Evolutionary conservation across 371 early-diverging fungal genomes (phyloP).

Genomic region (Haplosporangium sp.): DNA sequence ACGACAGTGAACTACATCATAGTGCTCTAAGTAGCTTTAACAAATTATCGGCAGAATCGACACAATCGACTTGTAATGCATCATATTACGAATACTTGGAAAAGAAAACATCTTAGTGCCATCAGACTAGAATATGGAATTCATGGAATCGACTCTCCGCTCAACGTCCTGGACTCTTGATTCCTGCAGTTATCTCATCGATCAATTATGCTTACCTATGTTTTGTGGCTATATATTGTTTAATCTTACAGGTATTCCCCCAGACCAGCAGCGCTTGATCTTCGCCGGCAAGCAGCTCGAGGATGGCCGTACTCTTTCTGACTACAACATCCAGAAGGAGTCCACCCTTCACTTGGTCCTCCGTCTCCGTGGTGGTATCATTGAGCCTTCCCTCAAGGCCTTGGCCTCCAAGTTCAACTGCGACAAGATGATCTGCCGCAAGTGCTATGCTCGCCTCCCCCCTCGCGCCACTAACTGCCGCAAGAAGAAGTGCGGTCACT

Average conservation of each 20-base stretch:
- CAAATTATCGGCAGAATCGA: too few relatives aligned
- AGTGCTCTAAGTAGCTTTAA: too few relatives aligned
- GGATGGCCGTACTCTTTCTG: constrained; percentile 93
- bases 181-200: too few relatives aligned
- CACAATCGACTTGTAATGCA: too few relatives aligned
- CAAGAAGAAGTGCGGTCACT: constrained; percentile 99
- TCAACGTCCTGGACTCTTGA: too few relatives aligned
- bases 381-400: constrained; percentile 24
- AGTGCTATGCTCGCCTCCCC: constrained; percentile 99
- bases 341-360: constrained; percentile 99
- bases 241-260: constrained; percentile 87
- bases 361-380: constrained; percentile 92
- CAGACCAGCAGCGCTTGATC: constrained; percentile 99
- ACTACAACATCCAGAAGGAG: constrained; percentile 96
- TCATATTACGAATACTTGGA: too few relatives aligned
- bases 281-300: constrained; percentile 99
- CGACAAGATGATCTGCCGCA: constrained; percentile 99
- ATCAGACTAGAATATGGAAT: too few relatives aligned
- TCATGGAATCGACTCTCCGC: too few relatives aligned
- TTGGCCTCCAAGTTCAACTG: constrained; percentile 99
- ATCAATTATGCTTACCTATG: too few relatives aligned
- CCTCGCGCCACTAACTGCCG: constrained; percentile 99
- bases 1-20: too few relatives aligned
- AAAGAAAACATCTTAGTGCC: too few relatives aligned
- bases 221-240: too few relatives aligned